phyloP scores from a whole-genome alignment of 805 yeast species.

The Debaryomyces hansenii region DNA sequence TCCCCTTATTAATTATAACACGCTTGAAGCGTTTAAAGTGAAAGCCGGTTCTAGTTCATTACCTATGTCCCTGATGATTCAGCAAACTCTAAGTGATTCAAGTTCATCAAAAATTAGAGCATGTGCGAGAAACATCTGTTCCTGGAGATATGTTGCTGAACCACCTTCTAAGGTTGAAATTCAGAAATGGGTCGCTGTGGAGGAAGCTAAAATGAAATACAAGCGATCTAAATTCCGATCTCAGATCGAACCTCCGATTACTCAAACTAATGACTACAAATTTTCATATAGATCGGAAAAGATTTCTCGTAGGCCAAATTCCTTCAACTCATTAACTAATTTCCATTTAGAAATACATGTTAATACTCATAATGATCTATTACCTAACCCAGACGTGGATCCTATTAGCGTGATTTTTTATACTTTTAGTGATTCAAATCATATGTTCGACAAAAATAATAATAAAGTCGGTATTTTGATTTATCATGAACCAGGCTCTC shows the following conservation, averaged over 20 bases:
- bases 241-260: constrained; percentile 50
- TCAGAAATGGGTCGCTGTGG: constrained; percentile 26
- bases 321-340: constrained; percentile 51
- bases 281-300: constrained; percentile 36
- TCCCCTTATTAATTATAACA: constrained; percentile 30
- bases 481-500: constrained; percentile 8
- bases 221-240: constrained; percentile 32
- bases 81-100: neutral
- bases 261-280: constrained; percentile 39
- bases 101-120: neutral
- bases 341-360: constrained; percentile 70
- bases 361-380: constrained; percentile 45
- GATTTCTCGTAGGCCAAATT: constrained; percentile 36
- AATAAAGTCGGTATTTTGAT: constrained; percentile 17
- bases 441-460: constrained; percentile 10
- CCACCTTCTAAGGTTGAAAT: constrained; percentile 53
- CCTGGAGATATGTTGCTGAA: constrained; percentile 45
- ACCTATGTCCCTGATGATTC: neutral
- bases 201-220: constrained; percentile 9
- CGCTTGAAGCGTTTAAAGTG: constrained; percentile 2
- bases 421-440: constrained; percentile 29
- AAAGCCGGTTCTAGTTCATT: neutral
- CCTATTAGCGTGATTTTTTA: constrained; percentile 62
- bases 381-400: constrained; percentile 70
- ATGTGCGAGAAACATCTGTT: neutral